Evolutionary conservation across 2,329 filamentous ascomycete genomes (phyloP).

Genomic region (Monilinia vaccinii-corymbosi): DNA sequence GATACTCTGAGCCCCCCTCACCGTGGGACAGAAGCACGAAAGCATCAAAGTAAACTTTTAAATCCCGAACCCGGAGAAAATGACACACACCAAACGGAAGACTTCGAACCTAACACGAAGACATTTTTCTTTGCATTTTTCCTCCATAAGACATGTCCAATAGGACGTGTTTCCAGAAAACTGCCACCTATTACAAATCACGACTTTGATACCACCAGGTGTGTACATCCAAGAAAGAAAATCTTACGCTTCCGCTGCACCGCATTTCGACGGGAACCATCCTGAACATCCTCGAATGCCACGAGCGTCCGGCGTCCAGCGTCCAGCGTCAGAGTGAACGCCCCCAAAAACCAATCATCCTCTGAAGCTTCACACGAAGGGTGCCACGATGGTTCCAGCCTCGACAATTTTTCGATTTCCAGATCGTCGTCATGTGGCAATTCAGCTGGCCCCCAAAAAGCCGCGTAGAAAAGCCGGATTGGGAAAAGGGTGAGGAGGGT

Average conservation of each 20-base stretch:
- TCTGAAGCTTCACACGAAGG: neutral
- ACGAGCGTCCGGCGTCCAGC: neutral
- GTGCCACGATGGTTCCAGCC: constrained; percentile 3
- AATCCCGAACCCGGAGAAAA: neutral
- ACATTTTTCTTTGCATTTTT: neutral
- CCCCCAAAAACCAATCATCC: neutral
- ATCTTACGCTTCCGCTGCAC: constrained; percentile 9
- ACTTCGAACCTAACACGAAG: constrained; percentile 1
- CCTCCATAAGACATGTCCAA: constrained; percentile 8
- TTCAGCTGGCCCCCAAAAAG: constrained; percentile 11
- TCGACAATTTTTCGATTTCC: neutral
- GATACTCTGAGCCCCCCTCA: neutral
- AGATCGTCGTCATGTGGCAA: neutral
- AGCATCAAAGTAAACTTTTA: neutral
- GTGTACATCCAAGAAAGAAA: constrained; percentile 11
- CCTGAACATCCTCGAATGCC: constrained; percentile 8
- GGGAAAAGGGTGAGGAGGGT: neutral
- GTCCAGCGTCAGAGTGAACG: neutral
- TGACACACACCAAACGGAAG: neutral
- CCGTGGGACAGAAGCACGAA: neutral
- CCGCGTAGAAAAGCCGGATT: constrained; percentile 5
- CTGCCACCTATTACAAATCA: neutral
- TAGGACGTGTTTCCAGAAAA: constrained; percentile 4
- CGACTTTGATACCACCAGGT: neutral
- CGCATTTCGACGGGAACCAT: constrained; percentile 9